A percentile compares a stretch with the other conserved stretches of the same genome.
Conservation (phyloP, 805 yeast species). For the Deakozyma indianensis region DNA sequence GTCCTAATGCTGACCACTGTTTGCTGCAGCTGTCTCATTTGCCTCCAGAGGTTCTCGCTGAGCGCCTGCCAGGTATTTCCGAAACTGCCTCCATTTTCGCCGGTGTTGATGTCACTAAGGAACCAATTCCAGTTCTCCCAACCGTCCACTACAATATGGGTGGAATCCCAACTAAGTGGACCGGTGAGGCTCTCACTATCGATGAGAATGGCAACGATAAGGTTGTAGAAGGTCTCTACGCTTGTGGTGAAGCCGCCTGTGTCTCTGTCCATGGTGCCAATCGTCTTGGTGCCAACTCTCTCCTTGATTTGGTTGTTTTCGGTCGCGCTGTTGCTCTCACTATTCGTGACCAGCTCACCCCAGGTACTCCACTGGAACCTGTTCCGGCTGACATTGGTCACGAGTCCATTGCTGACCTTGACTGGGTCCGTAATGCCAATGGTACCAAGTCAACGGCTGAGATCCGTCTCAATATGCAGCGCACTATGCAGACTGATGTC, state of each 20-base stretch:
- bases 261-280: slow-evolving; percentile 99
- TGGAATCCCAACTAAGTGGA: slow-evolving; percentile 97
- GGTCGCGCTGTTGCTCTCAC: slow-evolving; percentile 98
- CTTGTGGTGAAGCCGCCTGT: slow-evolving; percentile 99
- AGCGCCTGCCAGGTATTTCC: slow-evolving; percentile 97
- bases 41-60: slow-evolving; percentile 82
- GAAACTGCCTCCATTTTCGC: slow-evolving; percentile 98
- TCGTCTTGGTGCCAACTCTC: slow-evolving; percentile 97
- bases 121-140: slow-evolving; percentile 96
- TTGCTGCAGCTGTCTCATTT: slow-evolving; percentile 84
- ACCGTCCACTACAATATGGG: slow-evolving; percentile 99
- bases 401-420: slow-evolving; percentile 82
- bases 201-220: slow-evolving; percentile 81
- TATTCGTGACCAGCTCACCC: slow-evolving; percentile 68
- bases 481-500: slow-evolving; percentile 90
- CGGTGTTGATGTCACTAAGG: slow-evolving; percentile 98
- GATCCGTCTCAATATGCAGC: slow-evolving; percentile 86
- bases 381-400: slow-evolving; percentile 77
- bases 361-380: slow-evolving; percentile 77
- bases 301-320: slow-evolving; percentile 89
- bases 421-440: slow-evolving; percentile 67
- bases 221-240: slow-evolving; percentile 83
- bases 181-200: slow-evolving; percentile 81
- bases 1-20: slow-evolving; percentile 91
- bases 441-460: slow-evolving; percentile 79